Evolutionary conservation across 2,329 filamentous ascomycete species (phyloP).

Genomic region (Monosporascus sp.): DNA sequence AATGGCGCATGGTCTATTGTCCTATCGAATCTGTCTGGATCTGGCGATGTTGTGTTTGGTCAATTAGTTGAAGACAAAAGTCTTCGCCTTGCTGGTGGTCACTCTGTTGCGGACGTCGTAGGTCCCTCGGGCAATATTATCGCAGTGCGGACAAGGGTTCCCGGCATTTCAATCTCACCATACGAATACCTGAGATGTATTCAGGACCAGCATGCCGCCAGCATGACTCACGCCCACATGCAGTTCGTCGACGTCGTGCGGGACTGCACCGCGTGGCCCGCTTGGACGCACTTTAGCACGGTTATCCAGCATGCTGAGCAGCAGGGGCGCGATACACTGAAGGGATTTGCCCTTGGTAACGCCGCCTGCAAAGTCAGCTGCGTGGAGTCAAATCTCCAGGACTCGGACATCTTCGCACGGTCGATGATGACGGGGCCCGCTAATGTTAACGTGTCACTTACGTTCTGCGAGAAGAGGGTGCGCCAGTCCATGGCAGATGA

Average conservation of each 20-base stretch:
- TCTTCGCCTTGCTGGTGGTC: conserved; percentile 33
- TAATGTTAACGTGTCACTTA: conserved; percentile 37
- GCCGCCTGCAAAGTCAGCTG: conserved; percentile 41
- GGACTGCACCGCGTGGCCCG: conserved; percentile 49
- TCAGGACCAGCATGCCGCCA: conserved; percentile 43
- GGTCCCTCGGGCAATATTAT: conserved; percentile 44
- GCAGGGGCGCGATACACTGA: conserved; percentile 33
- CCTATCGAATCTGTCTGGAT: conserved; percentile 44
- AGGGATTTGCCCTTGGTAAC: conserved; percentile 39
- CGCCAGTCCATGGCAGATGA: conserved; percentile 37
- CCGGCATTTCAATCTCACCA: conserved; percentile 38
- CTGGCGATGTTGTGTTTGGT: conserved; percentile 52
- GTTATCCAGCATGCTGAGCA: conserved; percentile 47
- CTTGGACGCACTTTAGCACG: conserved; percentile 50
- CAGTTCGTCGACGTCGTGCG: conserved; percentile 48
- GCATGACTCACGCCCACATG: conserved; percentile 45
- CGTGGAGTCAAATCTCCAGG: conserved; percentile 34
- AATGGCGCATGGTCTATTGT: conserved; percentile 56
- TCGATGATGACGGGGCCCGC: conserved; percentile 34
- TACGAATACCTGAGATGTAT: conserved; percentile 44
- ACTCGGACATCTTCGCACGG: conserved; percentile 42
- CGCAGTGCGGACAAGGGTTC: conserved; percentile 45
- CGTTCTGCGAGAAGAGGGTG: conserved; percentile 42
- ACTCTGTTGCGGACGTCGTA: conserved; percentile 53
- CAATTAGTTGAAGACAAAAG: conserved; percentile 47